These are phyloP conservation scores for Claviceps capensis DNA, from an alignment of 2,329 filamentous ascomycete genomes.

Conservation along the genomic window DNA sequence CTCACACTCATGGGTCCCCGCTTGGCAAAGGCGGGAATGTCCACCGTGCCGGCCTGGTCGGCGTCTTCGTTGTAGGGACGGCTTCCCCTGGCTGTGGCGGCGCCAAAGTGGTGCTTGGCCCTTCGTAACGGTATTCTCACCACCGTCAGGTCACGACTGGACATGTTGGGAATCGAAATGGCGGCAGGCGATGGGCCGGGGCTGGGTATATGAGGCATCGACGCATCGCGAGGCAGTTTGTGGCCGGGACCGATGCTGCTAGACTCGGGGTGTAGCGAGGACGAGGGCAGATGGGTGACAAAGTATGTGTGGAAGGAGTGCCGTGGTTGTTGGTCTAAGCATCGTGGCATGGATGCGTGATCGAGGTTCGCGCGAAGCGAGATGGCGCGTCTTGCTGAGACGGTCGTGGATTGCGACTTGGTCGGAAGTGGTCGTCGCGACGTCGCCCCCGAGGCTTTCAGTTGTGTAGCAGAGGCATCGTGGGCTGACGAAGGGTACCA, in stretches of 20 bases:
- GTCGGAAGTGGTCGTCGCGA: neutral
- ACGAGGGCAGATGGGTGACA: slow-evolving; percentile 87
- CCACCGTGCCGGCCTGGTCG: slow-evolving; percentile 86
- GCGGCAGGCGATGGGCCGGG: slow-evolving; percentile 41
- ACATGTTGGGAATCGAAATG: slow-evolving; percentile 44
- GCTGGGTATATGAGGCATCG: slow-evolving; percentile 56
- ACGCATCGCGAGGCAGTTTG: slow-evolving; percentile 74
- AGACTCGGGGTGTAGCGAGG: slow-evolving; percentile 81
- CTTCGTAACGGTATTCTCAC: slow-evolving; percentile 87
- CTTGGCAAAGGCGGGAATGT: slow-evolving; percentile 85
- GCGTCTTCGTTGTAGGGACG: slow-evolving; percentile 87
- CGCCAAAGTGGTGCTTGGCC: slow-evolving; percentile 93
- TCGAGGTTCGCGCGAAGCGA: slow-evolving; percentile 1
- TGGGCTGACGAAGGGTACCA: neutral
- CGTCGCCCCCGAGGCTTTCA: neutral
- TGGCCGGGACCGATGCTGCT: slow-evolving; percentile 54
- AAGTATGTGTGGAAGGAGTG: slow-evolving; percentile 83
- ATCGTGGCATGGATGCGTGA: neutral
- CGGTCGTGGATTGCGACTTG: neutral
- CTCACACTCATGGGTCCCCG: slow-evolving; percentile 53
- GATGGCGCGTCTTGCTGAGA: neutral
- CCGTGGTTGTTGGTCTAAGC: slow-evolving; percentile 4
- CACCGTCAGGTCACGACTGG: slow-evolving; percentile 69
- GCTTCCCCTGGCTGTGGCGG: slow-evolving; percentile 62
- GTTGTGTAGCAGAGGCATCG: neutral